Conservation (phyloP, 2,329 filamentous ascomycete species). For the Sphaerostilbella broomeana region DNA sequence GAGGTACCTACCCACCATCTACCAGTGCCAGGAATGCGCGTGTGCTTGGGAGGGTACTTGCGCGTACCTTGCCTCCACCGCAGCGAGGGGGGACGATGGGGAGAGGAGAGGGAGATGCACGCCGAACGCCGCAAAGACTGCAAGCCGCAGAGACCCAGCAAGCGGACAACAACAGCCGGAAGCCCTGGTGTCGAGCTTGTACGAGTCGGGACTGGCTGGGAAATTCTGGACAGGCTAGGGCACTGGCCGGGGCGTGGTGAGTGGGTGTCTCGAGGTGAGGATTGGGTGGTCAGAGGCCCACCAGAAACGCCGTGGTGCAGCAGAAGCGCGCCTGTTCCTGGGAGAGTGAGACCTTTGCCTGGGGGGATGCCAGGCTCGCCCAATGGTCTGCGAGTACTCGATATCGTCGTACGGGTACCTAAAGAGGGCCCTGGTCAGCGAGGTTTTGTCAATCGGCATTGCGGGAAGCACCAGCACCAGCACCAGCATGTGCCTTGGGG, state of each 20-base stretch:
- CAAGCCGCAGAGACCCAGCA: not conserved
- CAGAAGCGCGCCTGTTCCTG: constrained; percentile 4
- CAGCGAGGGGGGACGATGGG: not conserved
- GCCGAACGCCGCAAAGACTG: not conserved
- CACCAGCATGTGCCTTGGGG: too few relatives aligned
- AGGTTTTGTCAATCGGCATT: too few relatives aligned
- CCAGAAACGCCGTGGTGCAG: constrained; percentile 1
- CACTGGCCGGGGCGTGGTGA: not conserved
- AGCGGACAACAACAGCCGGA: constrained; percentile 2
- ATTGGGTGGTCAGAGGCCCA: constrained; percentile 1
- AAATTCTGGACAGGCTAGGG: not conserved
- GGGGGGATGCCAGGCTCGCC: not conserved
- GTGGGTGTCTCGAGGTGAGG: not conserved
- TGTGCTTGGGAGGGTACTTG: too few relatives aligned
- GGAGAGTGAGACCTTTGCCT: constrained; percentile 1
- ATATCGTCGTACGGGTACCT: too few relatives aligned
- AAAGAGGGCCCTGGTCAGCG: too few relatives aligned
- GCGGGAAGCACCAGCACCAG: too few relatives aligned
- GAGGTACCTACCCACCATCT: too few relatives aligned
- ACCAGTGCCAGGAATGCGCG: too few relatives aligned
- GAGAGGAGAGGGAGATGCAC: not conserved
- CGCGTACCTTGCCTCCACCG: too few relatives aligned
- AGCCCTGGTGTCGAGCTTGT: constrained; percentile 12
- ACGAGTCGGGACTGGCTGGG: constrained; percentile 12
- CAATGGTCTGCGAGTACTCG: too few relatives aligned